These are phyloP conservation scores for Kalmanozyma brasiliensis DNA, from an alignment of 1,284 basidiomycete species.

Conservation along the genomic window DNA sequence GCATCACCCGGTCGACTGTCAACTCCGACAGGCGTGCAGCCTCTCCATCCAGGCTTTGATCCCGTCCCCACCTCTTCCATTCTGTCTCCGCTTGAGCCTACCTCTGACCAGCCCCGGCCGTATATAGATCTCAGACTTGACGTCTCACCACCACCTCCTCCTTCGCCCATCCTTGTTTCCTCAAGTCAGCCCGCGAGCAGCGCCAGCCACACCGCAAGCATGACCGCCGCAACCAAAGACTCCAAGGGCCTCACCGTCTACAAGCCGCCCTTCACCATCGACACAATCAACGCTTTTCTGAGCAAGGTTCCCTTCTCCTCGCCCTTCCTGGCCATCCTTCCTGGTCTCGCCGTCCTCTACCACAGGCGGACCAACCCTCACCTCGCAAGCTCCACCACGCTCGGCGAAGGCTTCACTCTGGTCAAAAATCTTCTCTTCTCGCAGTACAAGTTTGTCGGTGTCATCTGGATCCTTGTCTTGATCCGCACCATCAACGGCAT, in stretches of 20 bases:
- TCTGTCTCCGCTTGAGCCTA: neutral
- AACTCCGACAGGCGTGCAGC: neutral
- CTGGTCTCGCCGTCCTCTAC: slow-evolving; percentile 47
- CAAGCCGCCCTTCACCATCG: slow-evolving; percentile 55
- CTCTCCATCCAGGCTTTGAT: neutral
- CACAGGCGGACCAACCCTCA: slow-evolving; percentile 39
- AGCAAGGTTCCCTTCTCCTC: slow-evolving; percentile 54
- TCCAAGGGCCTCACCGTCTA: slow-evolving; percentile 22
- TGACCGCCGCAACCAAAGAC: slow-evolving; percentile 13
- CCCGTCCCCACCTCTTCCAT: slow-evolving; percentile 1
- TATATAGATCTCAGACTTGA: too few relatives aligned
- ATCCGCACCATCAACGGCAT: slow-evolving; percentile 49
- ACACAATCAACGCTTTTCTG: slow-evolving; percentile 47
- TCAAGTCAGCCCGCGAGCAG: neutral
- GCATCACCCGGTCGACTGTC: slow-evolving; percentile 27
- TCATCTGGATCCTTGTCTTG: slow-evolving; percentile 51
- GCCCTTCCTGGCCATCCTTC: slow-evolving; percentile 56
- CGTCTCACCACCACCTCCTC: too few relatives aligned
- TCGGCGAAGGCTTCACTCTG: slow-evolving; percentile 19
- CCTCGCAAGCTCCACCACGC: slow-evolving; percentile 2
- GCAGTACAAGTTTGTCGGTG: slow-evolving; percentile 56
- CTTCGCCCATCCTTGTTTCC: neutral
- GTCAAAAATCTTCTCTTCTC: slow-evolving; percentile 43
- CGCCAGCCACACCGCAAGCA: neutral
- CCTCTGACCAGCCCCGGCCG: too few relatives aligned